A percentile compares a stretch with the other conserved stretches of the same genome.
Evolutionary conservation across 2,329 filamentous ascomycete genomes (phyloP).

Genomic region (Rutstroemia sp.): DNA sequence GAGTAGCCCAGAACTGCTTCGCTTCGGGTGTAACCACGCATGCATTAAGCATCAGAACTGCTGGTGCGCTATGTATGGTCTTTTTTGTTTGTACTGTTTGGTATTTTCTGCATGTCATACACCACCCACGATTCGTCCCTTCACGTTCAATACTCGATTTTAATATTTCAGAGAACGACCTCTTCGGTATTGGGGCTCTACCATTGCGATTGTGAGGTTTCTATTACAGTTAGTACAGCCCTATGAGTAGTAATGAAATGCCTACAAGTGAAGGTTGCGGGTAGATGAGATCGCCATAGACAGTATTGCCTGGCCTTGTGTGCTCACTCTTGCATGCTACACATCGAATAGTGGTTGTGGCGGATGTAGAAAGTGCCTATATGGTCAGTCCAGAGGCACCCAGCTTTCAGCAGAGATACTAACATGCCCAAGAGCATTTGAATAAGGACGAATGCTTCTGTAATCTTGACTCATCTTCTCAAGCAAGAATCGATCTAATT

Average conservation of each 20-base stretch:
- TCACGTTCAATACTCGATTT: slow-evolving; percentile 88
- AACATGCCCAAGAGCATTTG: slow-evolving; percentile 63
- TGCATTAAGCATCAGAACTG: slow-evolving; percentile 84
- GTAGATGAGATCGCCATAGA: slow-evolving; percentile 82
- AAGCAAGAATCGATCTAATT: slow-evolving; percentile 76
- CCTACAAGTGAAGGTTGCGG: slow-evolving; percentile 38
- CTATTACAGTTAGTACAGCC: slow-evolving; percentile 26
- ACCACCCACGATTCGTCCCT: slow-evolving; percentile 87
- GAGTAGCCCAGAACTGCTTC: slow-evolving; percentile 77
- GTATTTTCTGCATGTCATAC: slow-evolving; percentile 82
- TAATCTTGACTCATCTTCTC: slow-evolving; percentile 75
- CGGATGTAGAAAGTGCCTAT: slow-evolving; percentile 60
- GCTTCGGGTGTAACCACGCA: slow-evolving; percentile 65
- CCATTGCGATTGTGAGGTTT: slow-evolving; percentile 42
- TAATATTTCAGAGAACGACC: slow-evolving; percentile 82
- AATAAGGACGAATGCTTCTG: slow-evolving; percentile 54
- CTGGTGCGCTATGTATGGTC: slow-evolving; percentile 72
- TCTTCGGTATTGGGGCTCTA: slow-evolving; percentile 45
- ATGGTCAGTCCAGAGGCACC: slow-evolving; percentile 20
- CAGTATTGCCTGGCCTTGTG: slow-evolving; percentile 67
- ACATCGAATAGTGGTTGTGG: slow-evolving; percentile 70
- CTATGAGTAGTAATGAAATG: background rate
- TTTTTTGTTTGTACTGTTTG: slow-evolving; percentile 81
- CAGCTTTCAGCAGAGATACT: background rate
- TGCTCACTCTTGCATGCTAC: slow-evolving; percentile 84